These are phyloP conservation scores for Simplicillium aogashimaense DNA, from an alignment of 2,329 filamentous ascomycete species.

Conservation along the genomic window DNA sequence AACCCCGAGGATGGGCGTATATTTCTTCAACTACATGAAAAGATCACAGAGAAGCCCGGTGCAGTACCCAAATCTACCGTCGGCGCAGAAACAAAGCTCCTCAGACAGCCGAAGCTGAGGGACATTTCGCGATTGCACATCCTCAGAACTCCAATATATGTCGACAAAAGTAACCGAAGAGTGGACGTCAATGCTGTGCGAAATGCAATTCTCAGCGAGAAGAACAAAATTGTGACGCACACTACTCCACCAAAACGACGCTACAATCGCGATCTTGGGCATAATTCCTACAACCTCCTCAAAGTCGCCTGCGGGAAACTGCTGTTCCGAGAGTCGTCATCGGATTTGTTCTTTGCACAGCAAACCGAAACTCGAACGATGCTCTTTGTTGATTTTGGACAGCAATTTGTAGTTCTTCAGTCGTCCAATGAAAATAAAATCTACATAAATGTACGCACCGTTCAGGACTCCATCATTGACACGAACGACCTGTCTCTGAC, in stretches of 20 bases:
- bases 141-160: constrained; percentile 7
- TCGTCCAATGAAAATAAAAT: no score
- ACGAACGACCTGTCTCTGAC: constrained; percentile 27
- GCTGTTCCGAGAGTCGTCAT: constrained; percentile 20
- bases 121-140: background rate
- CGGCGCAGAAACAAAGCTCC: background rate
- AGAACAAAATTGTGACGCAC: no score
- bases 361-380: constrained; percentile 33
- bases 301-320: constrained; percentile 36
- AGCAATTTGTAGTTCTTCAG: no score
- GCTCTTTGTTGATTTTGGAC: constrained; percentile 20
- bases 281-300: no score
- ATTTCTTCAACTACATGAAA: constrained; percentile 30
- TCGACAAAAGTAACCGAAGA: background rate
- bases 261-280: no score
- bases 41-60: constrained; percentile 6
- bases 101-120: background rate
- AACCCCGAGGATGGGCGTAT: constrained; percentile 22
- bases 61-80: no score
- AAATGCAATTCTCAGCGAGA: background rate
- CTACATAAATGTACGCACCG: constrained; percentile 17
- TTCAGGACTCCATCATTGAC: constrained; percentile 33
- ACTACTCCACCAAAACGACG: no score
- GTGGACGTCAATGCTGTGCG: background rate
- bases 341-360: constrained; percentile 29